Evolutionary conservation across 352 stramenopile genomes (phyloP).

Genomic region (Phytophthora crassamura): DNA sequence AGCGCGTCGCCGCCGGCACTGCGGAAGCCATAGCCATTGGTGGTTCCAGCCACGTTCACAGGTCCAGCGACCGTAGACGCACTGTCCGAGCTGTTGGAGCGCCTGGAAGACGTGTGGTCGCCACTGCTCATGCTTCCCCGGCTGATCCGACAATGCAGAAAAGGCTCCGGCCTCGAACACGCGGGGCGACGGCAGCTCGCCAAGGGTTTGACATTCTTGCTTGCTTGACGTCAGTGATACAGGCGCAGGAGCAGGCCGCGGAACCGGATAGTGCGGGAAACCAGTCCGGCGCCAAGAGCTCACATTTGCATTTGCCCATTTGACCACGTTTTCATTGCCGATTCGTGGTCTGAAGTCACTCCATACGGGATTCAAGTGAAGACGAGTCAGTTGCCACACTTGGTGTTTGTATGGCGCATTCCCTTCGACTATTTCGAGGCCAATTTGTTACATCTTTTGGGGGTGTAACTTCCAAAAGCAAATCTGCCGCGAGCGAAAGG

Average conservation of each 20-base stretch:
- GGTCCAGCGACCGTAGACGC: slow-evolving; percentile 26
- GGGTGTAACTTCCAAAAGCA: too few species aligned
- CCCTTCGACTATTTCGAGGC: background rate
- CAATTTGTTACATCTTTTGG: background rate
- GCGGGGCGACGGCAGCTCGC: slow-evolving; percentile 13
- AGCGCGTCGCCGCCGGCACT: slow-evolving; percentile 58
- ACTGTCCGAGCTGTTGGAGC: slow-evolving; percentile 43
- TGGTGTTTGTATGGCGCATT: slow-evolving; percentile 12
- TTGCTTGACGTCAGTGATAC: slow-evolving; percentile 38
- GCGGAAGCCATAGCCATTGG: slow-evolving; percentile 58
- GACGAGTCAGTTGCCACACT: slow-evolving; percentile 4
- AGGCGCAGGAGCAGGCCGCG: slow-evolving; percentile 14
- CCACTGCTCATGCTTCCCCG: slow-evolving; percentile 24
- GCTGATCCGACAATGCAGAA: slow-evolving; percentile 38
- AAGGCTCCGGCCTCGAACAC: slow-evolving; percentile 18
- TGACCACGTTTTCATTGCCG: background rate
- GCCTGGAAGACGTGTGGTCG: slow-evolving; percentile 27
- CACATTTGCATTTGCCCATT: too few species aligned
- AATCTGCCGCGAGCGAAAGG: slow-evolving; percentile 13
- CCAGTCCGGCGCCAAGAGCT: background rate
- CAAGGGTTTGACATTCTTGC: slow-evolving; percentile 14
- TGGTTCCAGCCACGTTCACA: slow-evolving; percentile 47
- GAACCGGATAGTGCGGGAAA: slow-evolving; percentile 36
- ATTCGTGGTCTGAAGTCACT: background rate
- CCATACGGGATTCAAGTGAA: slow-evolving; percentile 8